Base-by-base conservation (phyloP, 352 stramenopile species). In the Thalassiosira hispida region DNA sequence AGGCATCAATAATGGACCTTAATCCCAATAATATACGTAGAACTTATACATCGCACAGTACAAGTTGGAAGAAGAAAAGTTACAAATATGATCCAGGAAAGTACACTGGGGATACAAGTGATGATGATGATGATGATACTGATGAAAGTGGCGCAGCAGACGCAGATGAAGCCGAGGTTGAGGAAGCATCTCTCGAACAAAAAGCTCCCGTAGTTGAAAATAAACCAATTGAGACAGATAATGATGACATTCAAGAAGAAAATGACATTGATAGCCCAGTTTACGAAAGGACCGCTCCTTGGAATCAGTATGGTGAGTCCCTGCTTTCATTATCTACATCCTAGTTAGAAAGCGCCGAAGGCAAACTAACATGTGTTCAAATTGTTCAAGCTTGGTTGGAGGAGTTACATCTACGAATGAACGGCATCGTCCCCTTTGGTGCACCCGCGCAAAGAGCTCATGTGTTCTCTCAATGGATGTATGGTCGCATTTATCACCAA, bases 271-370 rank as follows among this genome's bases (percentile, higher is more conserved):
- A 66, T 35, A 61, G 56, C 23, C 31, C 57, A 56, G 77, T 84
- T 27, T 65, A 86, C 46, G 80, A 86, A 66, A 31, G 87, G 3
- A 76, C 81, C 25, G 86, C 86, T 42, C 88, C 88, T 14, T 92
- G 84, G 88, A 90, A 92, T 84, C 88, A 93, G 71, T 91, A 91
- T 78, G 86, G n/a, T n/a, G n/a, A n/a, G n/a, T n/a, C n/a, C n/a
- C n/a, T n/a, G n/a, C n/a, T n/a, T n/a, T n/a, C n/a, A n/a, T n/a
- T n/a, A n/a, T n/a, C n/a, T n/a, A n/a, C n/a, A n/a, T n/a, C n/a
- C n/a, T n/a, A n/a, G n/a, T n/a, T n/a, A n/a, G n/a, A n/a, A n/a
- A n/a, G n/a, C n/a, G n/a, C n/a, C n/a, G n/a, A n/a, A n/a, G n/a
- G n/a, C n/a, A n/a, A n/a, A n/a, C n/a, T n/a, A n/a, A n/a, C n/a